Evolutionary conservation across 768 basidiomycete species (phyloP), one percentile per base, ranked within the genome.

Genomic region (Phlegmacium glaucopus): DNA sequence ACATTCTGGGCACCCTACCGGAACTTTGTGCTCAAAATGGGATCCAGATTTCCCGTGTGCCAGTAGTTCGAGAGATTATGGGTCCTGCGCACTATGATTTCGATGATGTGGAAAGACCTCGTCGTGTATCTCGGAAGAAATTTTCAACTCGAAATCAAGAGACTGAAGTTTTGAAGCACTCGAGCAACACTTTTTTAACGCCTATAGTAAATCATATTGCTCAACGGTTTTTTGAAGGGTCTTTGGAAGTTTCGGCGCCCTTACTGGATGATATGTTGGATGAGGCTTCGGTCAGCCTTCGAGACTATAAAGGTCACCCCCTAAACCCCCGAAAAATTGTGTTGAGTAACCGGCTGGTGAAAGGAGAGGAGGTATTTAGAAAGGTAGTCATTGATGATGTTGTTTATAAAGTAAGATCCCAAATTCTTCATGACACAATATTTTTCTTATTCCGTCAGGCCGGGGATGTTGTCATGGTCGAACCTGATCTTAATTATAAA

Each of bases 381-480:
- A 72, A 73, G 26, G 77, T 83, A 3, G 59, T 52, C 5, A 70
- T 88, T 47, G 87, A 88, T 51, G 80, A 77, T 3, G 74, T 73
- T 1, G 45, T 63, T 11, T 90, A 89, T 60, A 55, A 62, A 50
- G 70, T 66, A 16, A 18, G 16, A 35, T 26, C 42, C 32, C 22
- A 22, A 22, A 36, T 22, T 43, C 39, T 39, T 41, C 35, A 28
- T 15, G 3, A 26, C 11, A 38, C 45, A 25, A 39, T 56, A 2
- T 25, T 17, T 7, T 34, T 30, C 9, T 30, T 39, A 35, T 12
- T 37, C 28, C n/a, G 32, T 1, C 38, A 88, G 86, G 65, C 73
- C 36, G 83, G 84, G 9, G 83, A 88, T 49, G 61, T 74, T 40
- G 77, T 87, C 0, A 79, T 85, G 72, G 80, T 87, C 3, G 71